Percentiles rank a stretch among this genome's conserved stretches.
Conservation (phyloP, 495 filamentous ascomycete species). For the Astrothelium subdiscretum region DNA sequence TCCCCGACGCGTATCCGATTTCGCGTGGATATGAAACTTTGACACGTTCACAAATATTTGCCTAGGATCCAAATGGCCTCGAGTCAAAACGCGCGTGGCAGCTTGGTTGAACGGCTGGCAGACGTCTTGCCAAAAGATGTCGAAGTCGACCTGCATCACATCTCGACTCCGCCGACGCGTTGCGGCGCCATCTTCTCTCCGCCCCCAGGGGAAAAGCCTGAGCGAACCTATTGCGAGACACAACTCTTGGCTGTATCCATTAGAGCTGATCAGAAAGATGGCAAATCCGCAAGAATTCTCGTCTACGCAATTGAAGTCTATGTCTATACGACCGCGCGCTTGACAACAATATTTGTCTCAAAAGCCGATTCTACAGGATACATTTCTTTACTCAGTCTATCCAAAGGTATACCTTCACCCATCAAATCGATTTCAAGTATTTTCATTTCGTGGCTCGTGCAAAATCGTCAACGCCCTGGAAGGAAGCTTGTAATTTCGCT, state of each 20-base stretch:
- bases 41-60: no score
- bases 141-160: constrained; percentile 67
- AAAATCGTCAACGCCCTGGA: constrained; percentile 43
- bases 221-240: constrained; percentile 72
- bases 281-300: constrained; percentile 32
- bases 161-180: constrained; percentile 70
- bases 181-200: constrained; percentile 68
- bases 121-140: constrained; percentile 57
- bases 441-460: constrained; percentile 65
- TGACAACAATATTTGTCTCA: constrained; percentile 83
- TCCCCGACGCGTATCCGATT: background rate
- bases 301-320: constrained; percentile 61
- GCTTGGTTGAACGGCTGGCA: constrained; percentile 39
- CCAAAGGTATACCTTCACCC: constrained; percentile 54
- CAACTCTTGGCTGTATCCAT: constrained; percentile 76
- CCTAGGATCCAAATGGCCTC: background rate
- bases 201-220: constrained; percentile 52
- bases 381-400: constrained; percentile 50
- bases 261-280: constrained; percentile 11
- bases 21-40: no score
- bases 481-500: constrained; percentile 72
- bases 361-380: constrained; percentile 96
- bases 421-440: constrained; percentile 58
- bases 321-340: constrained; percentile 59
- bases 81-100: background rate